Evolutionary conservation across 2,329 filamentous ascomycete species (phyloP), one percentile per base, ranked within the genome.

Genomic region (Mycogone perniciosa): DNA sequence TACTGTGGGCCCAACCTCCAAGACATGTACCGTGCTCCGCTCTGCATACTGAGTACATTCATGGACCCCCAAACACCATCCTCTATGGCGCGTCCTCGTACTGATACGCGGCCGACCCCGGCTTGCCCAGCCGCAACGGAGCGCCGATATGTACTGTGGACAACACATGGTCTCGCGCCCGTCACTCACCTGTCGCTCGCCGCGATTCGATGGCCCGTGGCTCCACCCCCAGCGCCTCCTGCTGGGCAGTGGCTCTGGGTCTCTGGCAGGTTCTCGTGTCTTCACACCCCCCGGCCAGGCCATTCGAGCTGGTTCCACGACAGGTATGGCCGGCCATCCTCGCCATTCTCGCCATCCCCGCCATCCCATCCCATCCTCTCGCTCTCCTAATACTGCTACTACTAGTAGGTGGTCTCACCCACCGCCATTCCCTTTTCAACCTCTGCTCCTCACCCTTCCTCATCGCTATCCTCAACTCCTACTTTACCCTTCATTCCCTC

Each of bases 221-320:
- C 47, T 31, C 45, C 45, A 39, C 45, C 41, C 47, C 51, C 51
- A 35, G 34, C 31, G 43, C 31, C 46, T 29, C 46, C 41, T 46
- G 34, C 48, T 48, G 39, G 41, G 50, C 54, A 55, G 48, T 48
- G 53, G 35, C 50, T 41, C 50, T 48, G 47, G 48, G 39, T 26
- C 48, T 41, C 20, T 45, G 11, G 30, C 20, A 26, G 31, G 4
- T 34, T 38, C 44, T 38, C 10, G 26, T 38, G 10, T 34, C 31
- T 39, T 46, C 51, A 57, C 50, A 56, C 55, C 53, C 58, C 48
- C 53, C 53, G 54, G 59, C 62, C 57, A 60, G 57, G 53, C 57
- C 59, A 57, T 62, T 67, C 64, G 56, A 65, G 60, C 56, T 57
- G 57, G 55, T 61, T 66, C 65, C 61, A 67, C 64, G 50, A 31